Percentiles rank a stretch among this genome's conserved stretches.
phyloP scores from a whole-genome alignment of 208 protist genomes.

The Crithidia acanthocephali region DNA sequence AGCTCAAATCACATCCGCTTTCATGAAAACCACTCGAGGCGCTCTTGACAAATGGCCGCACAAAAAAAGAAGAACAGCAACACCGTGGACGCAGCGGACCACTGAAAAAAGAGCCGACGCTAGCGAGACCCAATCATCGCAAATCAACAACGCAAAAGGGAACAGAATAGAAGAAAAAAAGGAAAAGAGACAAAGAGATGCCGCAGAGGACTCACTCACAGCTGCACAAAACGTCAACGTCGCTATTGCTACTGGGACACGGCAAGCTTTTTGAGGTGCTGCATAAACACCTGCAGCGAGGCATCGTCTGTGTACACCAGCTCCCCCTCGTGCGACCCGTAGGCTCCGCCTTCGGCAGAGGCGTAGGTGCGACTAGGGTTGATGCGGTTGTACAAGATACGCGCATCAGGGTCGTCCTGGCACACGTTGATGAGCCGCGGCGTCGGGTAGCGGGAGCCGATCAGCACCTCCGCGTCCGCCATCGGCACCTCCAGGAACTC shows the following conservation, averaged over 20 bases:
- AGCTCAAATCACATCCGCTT: too few relatives aligned
- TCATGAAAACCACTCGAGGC: too few relatives aligned
- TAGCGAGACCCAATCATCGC: too few relatives aligned
- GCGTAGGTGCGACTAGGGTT: slow-evolving; percentile 97
- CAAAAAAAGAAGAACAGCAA: too few relatives aligned
- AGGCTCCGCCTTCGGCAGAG: slow-evolving; percentile 46
- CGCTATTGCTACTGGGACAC: slow-evolving; percentile 71
- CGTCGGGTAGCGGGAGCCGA: slow-evolving; percentile 93
- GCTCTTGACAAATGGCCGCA: too few relatives aligned
- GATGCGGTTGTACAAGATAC: slow-evolving; percentile 98
- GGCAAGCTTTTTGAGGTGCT: slow-evolving; percentile 97
- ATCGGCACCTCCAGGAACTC: slow-evolving; percentile 94
- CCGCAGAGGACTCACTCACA: too few relatives aligned
- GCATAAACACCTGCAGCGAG: slow-evolving; percentile 97
- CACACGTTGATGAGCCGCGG: slow-evolving; percentile 97
- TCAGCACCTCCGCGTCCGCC: slow-evolving; percentile 92
- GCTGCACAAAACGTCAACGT: too few relatives aligned
- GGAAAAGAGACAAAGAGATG: too few relatives aligned
- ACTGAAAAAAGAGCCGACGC: too few relatives aligned
- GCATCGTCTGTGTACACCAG: slow-evolving; percentile 98
- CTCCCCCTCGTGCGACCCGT: slow-evolving; percentile 77
- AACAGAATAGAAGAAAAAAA: too few relatives aligned
- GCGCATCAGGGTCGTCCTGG: slow-evolving; percentile 95
- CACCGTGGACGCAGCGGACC: too few relatives aligned
- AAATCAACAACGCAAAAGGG: too few relatives aligned